Evolutionary conservation across 179 eudicot species (phyloP), one percentile per base, ranked within the genome.

Genomic region (Amaranthus tricolor): DNA sequence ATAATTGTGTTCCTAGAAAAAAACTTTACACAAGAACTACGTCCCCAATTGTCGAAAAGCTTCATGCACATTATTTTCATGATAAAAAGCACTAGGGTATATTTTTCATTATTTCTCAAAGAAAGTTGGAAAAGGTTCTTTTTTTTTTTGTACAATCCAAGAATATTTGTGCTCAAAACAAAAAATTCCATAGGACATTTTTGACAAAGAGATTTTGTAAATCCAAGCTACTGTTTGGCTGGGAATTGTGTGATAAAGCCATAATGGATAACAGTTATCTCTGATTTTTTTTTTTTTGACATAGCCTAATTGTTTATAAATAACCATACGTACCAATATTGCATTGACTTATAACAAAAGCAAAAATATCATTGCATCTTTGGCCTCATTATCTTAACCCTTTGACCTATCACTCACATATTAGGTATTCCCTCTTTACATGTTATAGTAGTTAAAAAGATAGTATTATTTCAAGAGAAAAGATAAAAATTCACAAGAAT

Each of bases 151-250:
- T 21, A 60, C 11, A 44, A 8, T 7, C 51, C 15, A 0, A 12
- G 17, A 64, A 14, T 64, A 64, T 64, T 68, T 12, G 5, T 13
- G 51, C 7, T 50, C n/a, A 50, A 67, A 17, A 50, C 71, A 45
- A 50, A 9, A 67, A 65, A 50, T n/a, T 9, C 0, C 9, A 12
- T 19, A 11, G 43, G 17, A 67, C 44, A 67, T 50, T 19, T 21
- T 67, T 50, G 72, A 68, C 47, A 68, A 15, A 10, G 21, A 68
- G 61, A 69, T 69, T 68, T 69, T 69, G 72, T 49, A 69, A 24
- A 69, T 69, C 72, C 57, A 16, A 7, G 40, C 19, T 24, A 68
- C 72, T 68, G 60, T 52, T 15, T 14, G 47, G 60, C 12, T 52
- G 40, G 3, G 40, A 31, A 31, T 31, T 31, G 40, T 31, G 71